Conservation (phyloP, 1,284 basidiomycete species). For the Ustilago lituana region DNA sequence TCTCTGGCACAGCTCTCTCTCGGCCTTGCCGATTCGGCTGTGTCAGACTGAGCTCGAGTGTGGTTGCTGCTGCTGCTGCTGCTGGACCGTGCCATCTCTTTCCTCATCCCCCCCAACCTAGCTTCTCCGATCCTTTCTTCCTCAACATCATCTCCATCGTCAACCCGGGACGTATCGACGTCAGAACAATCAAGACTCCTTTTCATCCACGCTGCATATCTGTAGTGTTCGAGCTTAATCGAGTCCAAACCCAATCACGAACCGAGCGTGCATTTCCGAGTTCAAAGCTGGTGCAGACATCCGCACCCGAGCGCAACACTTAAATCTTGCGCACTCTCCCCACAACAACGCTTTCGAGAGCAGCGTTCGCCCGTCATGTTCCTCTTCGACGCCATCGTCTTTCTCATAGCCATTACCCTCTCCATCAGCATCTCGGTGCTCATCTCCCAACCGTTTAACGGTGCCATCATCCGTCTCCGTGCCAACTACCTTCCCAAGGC, state of each 20-base stretch:
- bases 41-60: too few species aligned
- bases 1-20: background rate
- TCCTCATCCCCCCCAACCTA: background rate
- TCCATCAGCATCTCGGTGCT: constrained; percentile 51
- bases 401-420: constrained; percentile 51
- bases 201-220: too few species aligned
- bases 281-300: too few species aligned
- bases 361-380: constrained; percentile 17
- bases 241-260: too few species aligned
- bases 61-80: background rate
- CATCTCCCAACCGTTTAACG: constrained; percentile 61
- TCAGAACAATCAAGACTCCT: too few species aligned
- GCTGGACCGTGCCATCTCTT: constrained; percentile 7
- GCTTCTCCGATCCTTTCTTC: background rate
- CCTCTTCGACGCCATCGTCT: constrained; percentile 38
- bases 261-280: too few species aligned
- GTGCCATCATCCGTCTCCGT: constrained; percentile 60
- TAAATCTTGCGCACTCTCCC: background rate
- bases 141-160: too few species aligned
- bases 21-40: constrained; percentile 3
- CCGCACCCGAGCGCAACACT: background rate
- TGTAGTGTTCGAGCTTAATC: too few species aligned
- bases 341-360: too few species aligned
- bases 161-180: too few species aligned
- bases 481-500: constrained; percentile 66